Evolutionary conservation across 768 basidiomycete genomes (phyloP), one percentile per base, ranked within the genome.

Genomic region (Cystofilobasidium bisporidii): DNA sequence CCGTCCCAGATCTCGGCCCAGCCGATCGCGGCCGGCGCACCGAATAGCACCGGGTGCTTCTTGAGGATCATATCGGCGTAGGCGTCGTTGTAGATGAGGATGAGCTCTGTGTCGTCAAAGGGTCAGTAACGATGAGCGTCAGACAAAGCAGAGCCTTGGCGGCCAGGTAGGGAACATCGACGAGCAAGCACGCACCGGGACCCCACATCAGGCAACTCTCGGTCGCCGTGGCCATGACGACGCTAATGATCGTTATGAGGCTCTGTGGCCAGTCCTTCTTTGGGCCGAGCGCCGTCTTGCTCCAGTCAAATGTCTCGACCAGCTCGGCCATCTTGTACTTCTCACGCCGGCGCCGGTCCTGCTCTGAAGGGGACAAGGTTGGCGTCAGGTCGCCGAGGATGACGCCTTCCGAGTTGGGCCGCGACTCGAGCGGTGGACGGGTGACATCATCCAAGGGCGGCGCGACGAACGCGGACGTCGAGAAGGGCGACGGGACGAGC

Each of bases 1-100:
- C 36, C 67, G n/a, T 47, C 36, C 67, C 67, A 68, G 55, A 68
- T 58, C 60, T 68, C 67, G 22, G 26, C 24, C 67, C 67, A 68
- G 2, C 61, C 67, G 20, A 28, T 41, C 3, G 33, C 18, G 3
- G 48, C 55, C n/a, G 61, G n/a, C 4, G 36, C 18, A 9, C 32
- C 48, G 62, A 63, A 63, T 5, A 43, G 28, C 30, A 43, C 32
- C 20, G 38, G 50, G 32, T 48, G 47, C 28, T 53, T 53, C n/a
- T 36, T 48, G 2, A 12, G 20, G 32, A 2, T 30, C 45, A 63
- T 50, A 43, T 58, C 38, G 1, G 36, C 53, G 12, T 63, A 68
- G 22, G 33, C 30, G 32, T 18, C 3, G 48, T 36, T 36, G 22
- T 45, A 60, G 1, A 36, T 17, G 11, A 38, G 26, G 10, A 41